Evolutionary conservation across 2,329 filamentous ascomycete species (phyloP).

Genomic region (Calonectria multiphialidica): DNA sequence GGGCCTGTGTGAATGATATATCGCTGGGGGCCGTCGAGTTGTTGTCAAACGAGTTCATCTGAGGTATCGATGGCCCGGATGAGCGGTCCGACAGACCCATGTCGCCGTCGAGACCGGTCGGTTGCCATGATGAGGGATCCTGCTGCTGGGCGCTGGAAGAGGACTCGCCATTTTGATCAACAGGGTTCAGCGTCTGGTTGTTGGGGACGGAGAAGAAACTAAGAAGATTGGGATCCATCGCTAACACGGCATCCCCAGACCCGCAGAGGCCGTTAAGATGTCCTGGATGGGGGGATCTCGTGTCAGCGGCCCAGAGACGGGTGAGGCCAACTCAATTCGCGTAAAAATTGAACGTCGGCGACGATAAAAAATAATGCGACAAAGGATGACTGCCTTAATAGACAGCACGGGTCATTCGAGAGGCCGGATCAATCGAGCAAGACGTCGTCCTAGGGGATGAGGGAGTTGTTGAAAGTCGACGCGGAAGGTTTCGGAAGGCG

Average conservation of each 20-base stretch:
- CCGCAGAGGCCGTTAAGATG: conserved; percentile 39
- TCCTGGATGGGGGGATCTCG: conserved; percentile 33
- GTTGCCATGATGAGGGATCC: conserved; percentile 39
- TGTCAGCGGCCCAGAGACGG: conserved; percentile 34
- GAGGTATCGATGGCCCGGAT: conserved; percentile 41
- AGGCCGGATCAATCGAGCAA: conserved; percentile 26
- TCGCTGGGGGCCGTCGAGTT: conserved; percentile 47
- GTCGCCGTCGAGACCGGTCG: conserved; percentile 30
- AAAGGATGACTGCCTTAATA: conserved; percentile 20
- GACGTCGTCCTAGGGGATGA: conserved; percentile 33
- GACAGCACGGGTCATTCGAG: conserved; percentile 24
- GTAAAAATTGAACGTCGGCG: conserved; percentile 7
- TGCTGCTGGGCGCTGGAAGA: conserved; percentile 31
- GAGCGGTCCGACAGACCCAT: conserved; percentile 39
- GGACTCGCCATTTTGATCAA: conserved; percentile 42
- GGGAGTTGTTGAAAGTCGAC: conserved; percentile 35
- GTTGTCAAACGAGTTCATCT: conserved; percentile 44
- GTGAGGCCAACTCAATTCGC: conserved; percentile 37
- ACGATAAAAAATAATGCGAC: neutral
- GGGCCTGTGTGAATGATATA: conserved; percentile 47
- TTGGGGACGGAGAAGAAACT: conserved; percentile 46
- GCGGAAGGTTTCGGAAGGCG: conserved; percentile 34
- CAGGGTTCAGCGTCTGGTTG: conserved; percentile 45
- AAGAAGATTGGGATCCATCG: conserved; percentile 46
- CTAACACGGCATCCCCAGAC: conserved; percentile 47